Percentiles rank a stretch among this genome's conserved stretches.
Evolutionary conservation across 139 green algal species (phyloP).

Genomic region (Nannochloris sp.): DNA sequence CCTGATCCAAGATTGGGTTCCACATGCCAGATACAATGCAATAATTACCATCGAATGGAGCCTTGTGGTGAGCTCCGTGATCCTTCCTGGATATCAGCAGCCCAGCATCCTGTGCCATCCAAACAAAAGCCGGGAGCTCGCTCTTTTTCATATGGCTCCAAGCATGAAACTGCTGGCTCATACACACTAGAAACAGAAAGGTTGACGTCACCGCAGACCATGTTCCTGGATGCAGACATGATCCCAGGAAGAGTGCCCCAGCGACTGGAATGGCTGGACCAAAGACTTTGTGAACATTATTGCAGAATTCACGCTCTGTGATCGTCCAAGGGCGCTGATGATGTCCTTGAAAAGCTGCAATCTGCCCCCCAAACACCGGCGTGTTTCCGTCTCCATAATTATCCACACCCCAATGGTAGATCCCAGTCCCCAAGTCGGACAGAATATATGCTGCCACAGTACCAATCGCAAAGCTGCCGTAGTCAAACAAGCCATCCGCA

Average conservation of each 20-base stretch:
- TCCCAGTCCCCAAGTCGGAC: conserved; percentile 10
- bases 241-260: conserved; percentile 19
- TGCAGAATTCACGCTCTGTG: conserved; percentile 89
- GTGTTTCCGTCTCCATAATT: conserved; percentile 78
- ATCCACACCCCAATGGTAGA: conserved; percentile 24
- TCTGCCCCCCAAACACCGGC: conserved; percentile 86
- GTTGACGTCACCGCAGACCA: conserved; percentile 53
- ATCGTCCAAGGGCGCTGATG: conserved; percentile 94
- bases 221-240: conserved; percentile 25
- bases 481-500: not conserved
- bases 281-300: conserved; percentile 85
- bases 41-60: conserved; percentile 95
- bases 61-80: conserved; percentile 87
- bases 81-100: conserved; percentile 68
- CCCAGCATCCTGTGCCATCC: conserved; percentile 46
- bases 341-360: conserved; percentile 91
- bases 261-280: conserved; percentile 17
- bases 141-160: conserved; percentile 90
- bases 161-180: conserved; percentile 95
- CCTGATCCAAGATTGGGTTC: conserved; percentile 78
- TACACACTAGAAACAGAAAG: conserved; percentile 72
- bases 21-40: conserved; percentile 89
- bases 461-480: conserved; percentile 12
- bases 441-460: conserved; percentile 5
- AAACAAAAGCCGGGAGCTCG: conserved; percentile 61